Conservation (phyloP, 75 land plant species). For the Pinus taeda region DNA sequence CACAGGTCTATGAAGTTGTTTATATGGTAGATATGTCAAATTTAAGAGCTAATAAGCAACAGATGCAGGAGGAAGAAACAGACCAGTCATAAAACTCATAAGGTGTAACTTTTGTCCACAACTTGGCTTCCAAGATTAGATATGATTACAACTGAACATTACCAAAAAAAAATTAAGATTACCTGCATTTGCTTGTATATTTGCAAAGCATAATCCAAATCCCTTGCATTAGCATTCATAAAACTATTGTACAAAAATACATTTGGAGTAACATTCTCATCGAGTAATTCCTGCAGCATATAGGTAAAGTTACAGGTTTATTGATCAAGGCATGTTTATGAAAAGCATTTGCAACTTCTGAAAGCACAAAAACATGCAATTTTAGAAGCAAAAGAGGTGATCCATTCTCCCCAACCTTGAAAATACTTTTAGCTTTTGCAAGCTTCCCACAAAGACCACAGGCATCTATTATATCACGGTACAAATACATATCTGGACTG, state of each 20-base stretch:
- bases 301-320: constrained; percentile 11
- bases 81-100: neutral
- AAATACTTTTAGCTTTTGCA: constrained; percentile 53
- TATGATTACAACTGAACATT: neutral
- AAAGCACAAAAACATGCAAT: neutral
- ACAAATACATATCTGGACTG: constrained; percentile 56
- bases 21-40: neutral
- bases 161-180: constrained; percentile 1
- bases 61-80: neutral
- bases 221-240: constrained; percentile 78
- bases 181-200: constrained; percentile 79
- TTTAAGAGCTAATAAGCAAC: neutral
- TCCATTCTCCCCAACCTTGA: constrained; percentile 51
- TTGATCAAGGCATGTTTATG: neutral
- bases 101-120: neutral
- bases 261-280: constrained; percentile 51
- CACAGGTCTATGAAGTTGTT: neutral
- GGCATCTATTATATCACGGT: constrained; percentile 72
- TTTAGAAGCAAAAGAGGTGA: neutral
- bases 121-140: neutral
- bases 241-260: constrained; percentile 78
- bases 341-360: neutral
- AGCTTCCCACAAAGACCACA: constrained; percentile 76
- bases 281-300: constrained; percentile 55
- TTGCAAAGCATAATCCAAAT: constrained; percentile 52